These are phyloP conservation scores for Panellus pusillus DNA, from an alignment of 768 basidiomycete genomes.

Conservation along the genomic window DNA sequence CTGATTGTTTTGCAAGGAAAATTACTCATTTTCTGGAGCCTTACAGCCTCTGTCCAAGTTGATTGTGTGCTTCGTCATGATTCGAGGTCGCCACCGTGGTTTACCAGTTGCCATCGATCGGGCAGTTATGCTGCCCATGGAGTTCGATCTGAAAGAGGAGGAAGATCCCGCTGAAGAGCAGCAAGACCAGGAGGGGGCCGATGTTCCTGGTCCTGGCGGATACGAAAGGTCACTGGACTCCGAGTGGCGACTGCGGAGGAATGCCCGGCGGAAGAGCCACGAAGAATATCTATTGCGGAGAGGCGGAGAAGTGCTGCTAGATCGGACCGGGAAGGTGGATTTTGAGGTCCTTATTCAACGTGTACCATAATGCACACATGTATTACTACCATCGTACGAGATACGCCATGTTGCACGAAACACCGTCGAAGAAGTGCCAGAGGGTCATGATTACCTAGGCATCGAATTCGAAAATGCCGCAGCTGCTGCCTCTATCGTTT, in stretches of 20 bases:
- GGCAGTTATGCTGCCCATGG: conserved; percentile 77
- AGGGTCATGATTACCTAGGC: too few species aligned
- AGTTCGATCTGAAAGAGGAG: conserved; percentile 39
- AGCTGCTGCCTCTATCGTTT: too few species aligned
- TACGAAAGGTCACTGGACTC: conserved; percentile 10
- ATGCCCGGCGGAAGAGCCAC: conserved; percentile 4
- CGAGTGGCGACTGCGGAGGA: conserved; percentile 15
- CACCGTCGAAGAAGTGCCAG: too few species aligned
- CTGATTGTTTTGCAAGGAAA: conserved; percentile 49
- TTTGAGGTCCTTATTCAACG: background rate
- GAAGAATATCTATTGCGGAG: conserved; percentile 9
- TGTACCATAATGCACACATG: background rate
- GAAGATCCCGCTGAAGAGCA: background rate
- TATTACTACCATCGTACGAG: background rate
- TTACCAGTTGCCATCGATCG: conserved; percentile 87
- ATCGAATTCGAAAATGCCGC: too few species aligned
- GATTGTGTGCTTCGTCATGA: conserved; percentile 84
- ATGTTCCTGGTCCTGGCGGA: background rate
- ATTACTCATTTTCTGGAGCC: conserved; percentile 79
- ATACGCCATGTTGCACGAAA: background rate
- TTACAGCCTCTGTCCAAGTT: conserved; percentile 84
- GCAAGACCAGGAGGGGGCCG: conserved; percentile 4
- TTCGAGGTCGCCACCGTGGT: conserved; percentile 90
- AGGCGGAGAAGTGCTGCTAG: conserved; percentile 5
- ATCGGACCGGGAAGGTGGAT: conserved; percentile 2